phyloP scores from a whole-genome alignment of 139 green algal species.

The Edaphochlamys debaryana region DNA sequence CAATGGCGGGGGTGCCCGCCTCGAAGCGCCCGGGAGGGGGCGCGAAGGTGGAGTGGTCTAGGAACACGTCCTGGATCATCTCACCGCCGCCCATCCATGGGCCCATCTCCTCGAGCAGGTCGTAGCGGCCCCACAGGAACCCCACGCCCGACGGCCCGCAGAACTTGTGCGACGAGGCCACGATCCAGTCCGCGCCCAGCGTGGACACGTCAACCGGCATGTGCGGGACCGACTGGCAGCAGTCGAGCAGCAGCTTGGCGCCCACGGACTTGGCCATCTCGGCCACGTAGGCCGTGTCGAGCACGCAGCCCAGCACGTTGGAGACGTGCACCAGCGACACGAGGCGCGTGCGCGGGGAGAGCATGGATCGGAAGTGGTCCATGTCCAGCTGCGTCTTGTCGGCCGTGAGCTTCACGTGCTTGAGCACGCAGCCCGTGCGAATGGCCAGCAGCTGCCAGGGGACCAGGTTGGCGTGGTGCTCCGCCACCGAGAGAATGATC shows the following conservation, averaged over 20 bases:
- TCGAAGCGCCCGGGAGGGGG: constrained; percentile 94
- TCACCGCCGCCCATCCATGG: constrained; percentile 98
- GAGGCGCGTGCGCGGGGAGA: constrained; percentile 78
- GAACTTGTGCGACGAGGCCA: constrained; percentile 97
- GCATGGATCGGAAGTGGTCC: constrained; percentile 54
- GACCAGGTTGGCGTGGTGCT: constrained; percentile 99
- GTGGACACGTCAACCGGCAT: constrained; percentile 91
- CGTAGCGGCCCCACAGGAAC: constrained; percentile 94
- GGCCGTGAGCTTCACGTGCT: constrained; percentile 71
- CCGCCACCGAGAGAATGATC: constrained; percentile 93
- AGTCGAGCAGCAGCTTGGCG: constrained; percentile 93
- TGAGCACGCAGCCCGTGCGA: constrained; percentile 84
- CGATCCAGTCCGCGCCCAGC: constrained; percentile 95
- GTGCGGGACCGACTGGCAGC: constrained; percentile 97
- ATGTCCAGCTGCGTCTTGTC: constrained; percentile 80
- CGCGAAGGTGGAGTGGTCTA: constrained; percentile 94
- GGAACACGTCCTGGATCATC: constrained; percentile 97
- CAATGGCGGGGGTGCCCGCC: constrained; percentile 97
- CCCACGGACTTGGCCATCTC: constrained; percentile 60
- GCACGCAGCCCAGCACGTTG: constrained; percentile 91
- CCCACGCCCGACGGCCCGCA: constrained; percentile 96
- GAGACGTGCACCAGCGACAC: constrained; percentile 93
- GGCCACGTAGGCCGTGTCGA: constrained; percentile 66
- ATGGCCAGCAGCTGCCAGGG: constrained; percentile 96
- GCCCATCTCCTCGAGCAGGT: constrained; percentile 91